phyloP scores from a whole-genome alignment of 495 filamentous ascomycete species.

The Xanthoparmelia taractica region DNA sequence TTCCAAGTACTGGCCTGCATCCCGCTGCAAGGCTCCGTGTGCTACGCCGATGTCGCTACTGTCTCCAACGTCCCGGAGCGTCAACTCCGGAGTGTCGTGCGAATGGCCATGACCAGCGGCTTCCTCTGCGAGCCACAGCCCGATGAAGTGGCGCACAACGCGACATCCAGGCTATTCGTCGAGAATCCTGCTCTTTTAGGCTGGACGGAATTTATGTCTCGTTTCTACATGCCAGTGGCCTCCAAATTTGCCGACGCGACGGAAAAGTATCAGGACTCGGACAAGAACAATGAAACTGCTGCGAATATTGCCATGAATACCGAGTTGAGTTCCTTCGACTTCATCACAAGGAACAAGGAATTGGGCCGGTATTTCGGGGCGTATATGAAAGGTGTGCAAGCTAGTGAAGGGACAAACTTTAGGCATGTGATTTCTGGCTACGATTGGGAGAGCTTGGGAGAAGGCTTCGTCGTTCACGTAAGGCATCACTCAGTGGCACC shows the following conservation, averaged over 20 bases:
- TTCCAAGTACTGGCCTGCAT: constrained; percentile 28
- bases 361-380: constrained; percentile 21
- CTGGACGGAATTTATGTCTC: constrained; percentile 27
- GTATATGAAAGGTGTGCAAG: constrained; percentile 25
- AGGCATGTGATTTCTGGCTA: constrained; percentile 28
- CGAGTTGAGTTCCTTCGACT: constrained; percentile 27
- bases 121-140: constrained; percentile 24
- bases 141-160: constrained; percentile 26
- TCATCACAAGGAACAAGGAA: constrained; percentile 13
- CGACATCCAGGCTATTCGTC: constrained; percentile 27
- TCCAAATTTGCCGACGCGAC: constrained; percentile 22
- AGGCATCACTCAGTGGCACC: background rate
- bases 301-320: constrained; percentile 30
- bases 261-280: constrained; percentile 22
- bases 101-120: constrained; percentile 34
- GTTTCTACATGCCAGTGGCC: constrained; percentile 20
- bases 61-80: constrained; percentile 24
- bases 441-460: constrained; percentile 24
- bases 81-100: constrained; percentile 27
- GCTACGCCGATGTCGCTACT: constrained; percentile 28
- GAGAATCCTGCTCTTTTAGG: constrained; percentile 22
- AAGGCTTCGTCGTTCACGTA: constrained; percentile 25
- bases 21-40: constrained; percentile 25
- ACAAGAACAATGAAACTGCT: constrained; percentile 26
- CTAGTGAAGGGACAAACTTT: constrained; percentile 21